A percentile compares a stretch with the other conserved stretches of the same genome.
Conservation (phyloP, 352 stramenopile species). For the Phytophthora uliginosa region DNA sequence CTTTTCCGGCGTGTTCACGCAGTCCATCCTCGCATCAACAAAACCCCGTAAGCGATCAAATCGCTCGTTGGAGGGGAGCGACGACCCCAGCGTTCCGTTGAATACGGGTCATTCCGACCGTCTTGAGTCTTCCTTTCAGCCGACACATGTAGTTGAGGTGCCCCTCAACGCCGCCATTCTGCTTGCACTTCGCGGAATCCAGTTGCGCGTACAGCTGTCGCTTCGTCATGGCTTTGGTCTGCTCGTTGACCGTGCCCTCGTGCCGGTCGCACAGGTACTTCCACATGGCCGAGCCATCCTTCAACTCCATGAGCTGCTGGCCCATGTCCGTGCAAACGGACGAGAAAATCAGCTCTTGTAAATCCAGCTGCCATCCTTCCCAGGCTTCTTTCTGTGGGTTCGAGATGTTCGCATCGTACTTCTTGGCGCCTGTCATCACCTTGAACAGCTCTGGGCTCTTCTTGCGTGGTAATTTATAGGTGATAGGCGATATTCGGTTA, state of each 20-base stretch:
- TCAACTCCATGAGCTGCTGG: constrained; percentile 13
- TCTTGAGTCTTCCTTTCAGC: too few species aligned
- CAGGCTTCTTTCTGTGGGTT: neutral
- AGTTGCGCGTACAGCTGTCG: constrained; percentile 16
- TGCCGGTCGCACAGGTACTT: constrained; percentile 3
- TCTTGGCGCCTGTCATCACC: neutral
- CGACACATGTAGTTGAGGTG: too few species aligned
- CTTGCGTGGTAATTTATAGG: too few species aligned
- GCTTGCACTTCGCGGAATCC: constrained; percentile 10
- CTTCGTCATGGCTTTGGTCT: constrained; percentile 6
- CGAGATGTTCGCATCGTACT: neutral
- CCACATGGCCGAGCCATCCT: constrained; percentile 5
- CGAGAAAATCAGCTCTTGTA: neutral
- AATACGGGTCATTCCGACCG: constrained; percentile 8
- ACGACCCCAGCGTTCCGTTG: constrained; percentile 1
- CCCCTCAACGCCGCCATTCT: constrained; percentile 8
- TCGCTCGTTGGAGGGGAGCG: constrained; percentile 11
- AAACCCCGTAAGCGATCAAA: constrained; percentile 14
- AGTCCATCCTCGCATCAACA: constrained; percentile 10
- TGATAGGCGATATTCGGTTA: too few species aligned
- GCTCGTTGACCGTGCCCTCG: constrained; percentile 10
- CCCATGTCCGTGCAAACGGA: constrained; percentile 17
- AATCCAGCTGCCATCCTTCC: constrained; percentile 4
- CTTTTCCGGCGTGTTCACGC: constrained; percentile 9
- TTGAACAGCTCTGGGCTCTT: too few species aligned